These are phyloP conservation scores for Diaporthe vexans DNA, from an alignment of 2,329 filamentous ascomycete species.

Conservation along the genomic window DNA sequence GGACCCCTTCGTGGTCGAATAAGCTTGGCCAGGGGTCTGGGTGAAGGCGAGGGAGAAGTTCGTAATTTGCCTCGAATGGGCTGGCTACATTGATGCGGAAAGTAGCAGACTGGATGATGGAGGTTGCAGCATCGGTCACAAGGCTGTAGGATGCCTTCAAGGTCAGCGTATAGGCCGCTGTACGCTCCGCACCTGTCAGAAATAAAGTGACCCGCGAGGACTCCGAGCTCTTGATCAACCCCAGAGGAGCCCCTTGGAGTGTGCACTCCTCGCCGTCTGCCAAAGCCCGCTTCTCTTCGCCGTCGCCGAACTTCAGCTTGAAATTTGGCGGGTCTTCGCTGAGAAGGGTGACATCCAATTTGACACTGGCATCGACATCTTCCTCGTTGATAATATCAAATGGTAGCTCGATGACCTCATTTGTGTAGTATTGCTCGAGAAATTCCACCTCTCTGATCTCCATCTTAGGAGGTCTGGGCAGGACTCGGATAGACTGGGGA, in stretches of 20 bases:
- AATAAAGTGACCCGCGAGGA: slow-evolving; percentile 60
- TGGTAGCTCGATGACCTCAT: slow-evolving; percentile 79
- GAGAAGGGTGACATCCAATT: slow-evolving; percentile 77
- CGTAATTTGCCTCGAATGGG: slow-evolving; percentile 93
- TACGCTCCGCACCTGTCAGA: slow-evolving; percentile 65
- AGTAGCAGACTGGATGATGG: slow-evolving; percentile 80
- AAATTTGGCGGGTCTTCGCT: slow-evolving; percentile 68
- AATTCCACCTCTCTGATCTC: slow-evolving; percentile 76
- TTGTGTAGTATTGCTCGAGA: slow-evolving; percentile 83
- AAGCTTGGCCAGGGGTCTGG: slow-evolving; percentile 87
- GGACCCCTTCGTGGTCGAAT: slow-evolving; percentile 74
- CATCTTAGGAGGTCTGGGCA: slow-evolving; percentile 93
- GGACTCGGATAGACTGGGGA: slow-evolving; percentile 75
- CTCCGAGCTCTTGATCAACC: slow-evolving; percentile 61
- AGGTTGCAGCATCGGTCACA: slow-evolving; percentile 82
- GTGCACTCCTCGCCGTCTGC: slow-evolving; percentile 52
- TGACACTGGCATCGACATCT: slow-evolving; percentile 81
- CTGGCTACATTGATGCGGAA: slow-evolving; percentile 81
- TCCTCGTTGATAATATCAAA: slow-evolving; percentile 86
- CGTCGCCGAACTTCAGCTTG: slow-evolving; percentile 55
- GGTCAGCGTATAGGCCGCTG: slow-evolving; percentile 75
- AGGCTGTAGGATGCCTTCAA: slow-evolving; percentile 84
- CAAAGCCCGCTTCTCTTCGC: slow-evolving; percentile 50
- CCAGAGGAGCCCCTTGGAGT: slow-evolving; percentile 59
- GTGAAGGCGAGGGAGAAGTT: slow-evolving; percentile 85